These are phyloP conservation scores for Coemansia sp. DNA, from an alignment of 192 early-diverging fungal species.

Conservation along the genomic window DNA sequence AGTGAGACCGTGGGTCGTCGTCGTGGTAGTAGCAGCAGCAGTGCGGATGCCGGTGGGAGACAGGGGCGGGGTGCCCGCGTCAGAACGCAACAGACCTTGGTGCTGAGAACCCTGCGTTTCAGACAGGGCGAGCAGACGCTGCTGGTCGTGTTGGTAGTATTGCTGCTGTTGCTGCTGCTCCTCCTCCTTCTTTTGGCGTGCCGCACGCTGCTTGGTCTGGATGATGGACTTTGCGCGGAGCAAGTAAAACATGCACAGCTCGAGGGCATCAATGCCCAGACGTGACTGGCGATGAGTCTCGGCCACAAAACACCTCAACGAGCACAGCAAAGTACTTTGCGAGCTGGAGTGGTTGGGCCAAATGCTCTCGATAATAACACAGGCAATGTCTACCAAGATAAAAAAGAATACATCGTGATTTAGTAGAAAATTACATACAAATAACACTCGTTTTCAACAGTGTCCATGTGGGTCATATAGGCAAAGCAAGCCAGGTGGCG, in stretches of 20 bases:
- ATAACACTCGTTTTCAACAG: not conserved
- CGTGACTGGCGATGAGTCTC: slow-evolving; percentile 52
- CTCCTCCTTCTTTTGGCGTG: slow-evolving; percentile 25
- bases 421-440: not conserved
- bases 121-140: not conserved
- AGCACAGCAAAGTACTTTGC: slow-evolving; percentile 52
- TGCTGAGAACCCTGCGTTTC: not conserved
- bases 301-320: slow-evolving; percentile 51
- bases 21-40: not conserved
- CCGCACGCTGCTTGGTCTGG: slow-evolving; percentile 41
- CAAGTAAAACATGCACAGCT: slow-evolving; percentile 52
- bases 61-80: slow-evolving; percentile 22
- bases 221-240: slow-evolving; percentile 50
- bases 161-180: slow-evolving; percentile 27
- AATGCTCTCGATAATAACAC: slow-evolving; percentile 51
- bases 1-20: not conserved
- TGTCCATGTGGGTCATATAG: not conserved
- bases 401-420: not conserved
- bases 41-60: not conserved
- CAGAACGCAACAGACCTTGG: not conserved
- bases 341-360: slow-evolving; percentile 55
- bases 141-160: not conserved
- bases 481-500: slow-evolving; percentile 2
- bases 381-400: slow-evolving; percentile 41
- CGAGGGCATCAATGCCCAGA: slow-evolving; percentile 38